Conservation (phyloP, 2,329 filamentous ascomycete species). For the Paramyrothecium sp. region DNA sequence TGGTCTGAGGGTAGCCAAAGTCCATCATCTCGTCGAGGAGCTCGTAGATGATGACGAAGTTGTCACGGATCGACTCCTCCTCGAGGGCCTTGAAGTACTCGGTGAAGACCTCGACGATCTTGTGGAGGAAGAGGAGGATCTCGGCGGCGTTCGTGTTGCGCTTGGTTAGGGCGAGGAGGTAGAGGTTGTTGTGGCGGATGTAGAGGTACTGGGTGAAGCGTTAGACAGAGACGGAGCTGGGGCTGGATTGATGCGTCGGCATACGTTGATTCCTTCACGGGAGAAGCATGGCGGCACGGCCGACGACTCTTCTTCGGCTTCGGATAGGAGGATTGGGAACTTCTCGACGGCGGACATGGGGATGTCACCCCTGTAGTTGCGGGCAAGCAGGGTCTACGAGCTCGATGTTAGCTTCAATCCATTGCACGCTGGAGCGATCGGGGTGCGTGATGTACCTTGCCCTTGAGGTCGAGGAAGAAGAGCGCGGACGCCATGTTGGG, state of each 20-base stretch:
- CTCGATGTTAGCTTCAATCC: conserved; percentile 17
- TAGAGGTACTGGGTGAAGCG: conserved; percentile 76
- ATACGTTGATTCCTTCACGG: conserved; percentile 94
- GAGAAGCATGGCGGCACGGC: conserved; percentile 98
- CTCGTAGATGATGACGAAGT: conserved; percentile 99
- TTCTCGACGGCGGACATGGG: conserved; percentile 99
- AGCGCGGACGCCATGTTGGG: conserved; percentile 86
- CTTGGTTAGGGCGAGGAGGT: conserved; percentile 95
- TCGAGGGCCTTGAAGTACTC: conserved; percentile 99
- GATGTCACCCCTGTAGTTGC: conserved; percentile 97
- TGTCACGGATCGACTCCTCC: conserved; percentile 97
- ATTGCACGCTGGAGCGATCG: background rate
- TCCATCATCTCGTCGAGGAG: conserved; percentile 99
- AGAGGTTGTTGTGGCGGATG: conserved; percentile 98
- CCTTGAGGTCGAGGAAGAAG: conserved; percentile 99
- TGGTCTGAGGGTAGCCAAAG: conserved; percentile 98
- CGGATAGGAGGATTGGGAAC: conserved; percentile 91
- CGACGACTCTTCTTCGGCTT: conserved; percentile 98
- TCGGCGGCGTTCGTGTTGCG: conserved; percentile 98
- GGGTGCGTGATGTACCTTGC: conserved; percentile 67
- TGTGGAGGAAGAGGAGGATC: conserved; percentile 96
- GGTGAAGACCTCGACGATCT: conserved; percentile 97
- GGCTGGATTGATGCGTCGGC: conserved; percentile 28
- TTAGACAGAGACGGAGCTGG: conserved; percentile 12
- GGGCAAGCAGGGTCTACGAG: conserved; percentile 86